Evolutionary conservation across 202 grass and related monocot genomes (phyloP), one percentile per base, ranked within the genome.

Genomic region (Dendrocalamus latiflorus): DNA sequence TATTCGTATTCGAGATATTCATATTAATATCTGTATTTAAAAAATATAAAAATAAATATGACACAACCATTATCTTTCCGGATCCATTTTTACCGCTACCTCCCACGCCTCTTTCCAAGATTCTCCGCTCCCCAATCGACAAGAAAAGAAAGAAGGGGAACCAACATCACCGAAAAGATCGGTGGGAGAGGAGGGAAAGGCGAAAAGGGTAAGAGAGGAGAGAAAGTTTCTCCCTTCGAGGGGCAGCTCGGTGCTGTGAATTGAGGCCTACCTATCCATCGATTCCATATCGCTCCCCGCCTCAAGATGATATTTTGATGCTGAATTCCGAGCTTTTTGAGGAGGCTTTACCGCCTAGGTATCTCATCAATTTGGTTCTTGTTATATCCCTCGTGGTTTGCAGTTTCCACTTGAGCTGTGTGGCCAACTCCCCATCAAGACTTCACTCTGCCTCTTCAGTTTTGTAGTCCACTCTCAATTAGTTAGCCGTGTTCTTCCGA

Each of bases 121-220:
- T 90, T 87, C 81, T 76, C 38, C 37, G 1, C 61, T 10, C 36
- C 65, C 37, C 58, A 72, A 49, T 76, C 75, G 61, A 51, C 39
- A 47, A 43, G 81, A 61, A 82, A 72, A 50, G 33, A 77, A 65
- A 61, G 76, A 33, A 47, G 62, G n/a, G 38, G 20, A 68, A 39
- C 58, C 17, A 30, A 77, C 83, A 25, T 89, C 72, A 57, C 54
- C 63, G 20, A 86, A 85, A 87, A 84, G 81, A 87, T 84, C 63
- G 76, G 80, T 39, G 69, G 84, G 75, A 65, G 70, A 48, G 7
- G 12, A 70, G 33, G 39, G 13, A 60, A 47, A 58, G 50, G 33
- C 33, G 33, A 34, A 34, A 34, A 34, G 33, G 33, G 33, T 0
- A 5, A 34, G 4, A 4, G 33, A 37, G 42, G 39, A 15, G 5